phyloP scores from a whole-genome alignment of 495 filamentous ascomycete species.

The Penicillium angulare region DNA sequence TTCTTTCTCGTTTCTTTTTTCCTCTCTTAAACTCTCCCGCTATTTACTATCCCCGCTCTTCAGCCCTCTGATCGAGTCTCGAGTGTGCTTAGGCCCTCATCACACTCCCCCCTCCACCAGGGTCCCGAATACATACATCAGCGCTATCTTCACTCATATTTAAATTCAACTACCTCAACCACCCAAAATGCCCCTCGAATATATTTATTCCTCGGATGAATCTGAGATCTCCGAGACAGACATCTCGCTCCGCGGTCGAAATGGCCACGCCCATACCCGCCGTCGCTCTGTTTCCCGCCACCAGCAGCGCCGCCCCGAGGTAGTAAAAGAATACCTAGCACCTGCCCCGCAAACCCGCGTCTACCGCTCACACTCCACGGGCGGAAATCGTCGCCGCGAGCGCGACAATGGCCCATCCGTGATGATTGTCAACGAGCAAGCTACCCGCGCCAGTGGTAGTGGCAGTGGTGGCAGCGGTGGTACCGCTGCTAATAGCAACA shows the following conservation, averaged over 20 bases:
- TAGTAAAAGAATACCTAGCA: background rate
- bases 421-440: constrained; percentile 28
- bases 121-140: background rate
- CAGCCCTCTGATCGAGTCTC: background rate
- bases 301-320: constrained; percentile 29
- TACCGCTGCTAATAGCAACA: constrained; percentile 14
- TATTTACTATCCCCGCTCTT: too few species aligned
- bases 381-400: constrained; percentile 33
- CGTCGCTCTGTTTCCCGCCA: constrained; percentile 41
- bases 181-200: constrained; percentile 19
- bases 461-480: constrained; percentile 2
- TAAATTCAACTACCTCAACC: background rate
- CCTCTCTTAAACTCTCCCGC: constrained; percentile 3
- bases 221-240: constrained; percentile 44
- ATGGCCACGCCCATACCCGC: constrained; percentile 20
- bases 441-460: constrained; percentile 5
- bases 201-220: constrained; percentile 22
- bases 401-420: constrained; percentile 16
- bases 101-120: background rate
- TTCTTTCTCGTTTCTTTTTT: constrained; percentile 13
- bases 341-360: constrained; percentile 26
- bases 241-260: constrained; percentile 28
- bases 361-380: constrained; percentile 42
- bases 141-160: background rate
- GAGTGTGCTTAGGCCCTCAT: constrained; percentile 1